Percentiles rank a stretch among this genome's conserved stretches.
These are phyloP conservation scores for Rhytidhysteron rufulum DNA, from an alignment of 2,329 filamentous ascomycete genomes.

Conservation along the genomic window DNA sequence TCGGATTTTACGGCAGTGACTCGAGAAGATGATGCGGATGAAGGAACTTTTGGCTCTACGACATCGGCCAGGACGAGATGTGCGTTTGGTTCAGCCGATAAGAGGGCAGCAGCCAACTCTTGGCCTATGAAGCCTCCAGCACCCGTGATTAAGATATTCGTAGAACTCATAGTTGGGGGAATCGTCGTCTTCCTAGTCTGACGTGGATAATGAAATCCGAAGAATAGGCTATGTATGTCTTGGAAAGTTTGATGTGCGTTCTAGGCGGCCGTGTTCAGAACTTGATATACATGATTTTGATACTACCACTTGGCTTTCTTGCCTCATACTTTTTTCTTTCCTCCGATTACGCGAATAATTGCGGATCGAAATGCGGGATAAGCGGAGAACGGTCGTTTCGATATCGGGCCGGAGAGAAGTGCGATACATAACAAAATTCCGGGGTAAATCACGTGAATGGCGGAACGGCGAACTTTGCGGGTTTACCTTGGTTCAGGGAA, in stretches of 20 bases:
- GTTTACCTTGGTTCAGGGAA: no score
- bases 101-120: constrained; percentile 11
- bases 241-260: constrained; percentile 33
- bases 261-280: no score
- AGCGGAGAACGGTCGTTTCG: no score
- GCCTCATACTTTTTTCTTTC: no score
- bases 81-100: constrained; percentile 3
- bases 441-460: no score
- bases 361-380: no score
- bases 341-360: no score
- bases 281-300: no score
- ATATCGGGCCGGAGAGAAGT: no score
- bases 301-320: no score
- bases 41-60: constrained; percentile 7
- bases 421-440: no score
- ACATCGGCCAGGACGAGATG: constrained; percentile 14
- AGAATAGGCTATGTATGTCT: constrained; percentile 14
- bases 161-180: constrained; percentile 1
- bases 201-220: background rate
- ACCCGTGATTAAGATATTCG: constrained; percentile 15
- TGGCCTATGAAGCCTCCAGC: constrained; percentile 16
- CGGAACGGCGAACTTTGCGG: no score
- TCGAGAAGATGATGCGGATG: constrained; percentile 1
- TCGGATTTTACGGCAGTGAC: constrained; percentile 8
- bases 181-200: background rate